A percentile compares a stretch with the other conserved stretches of the same genome.
Conservation (phyloP, 345 rosid genomes). For the Boechera stricta region DNA sequence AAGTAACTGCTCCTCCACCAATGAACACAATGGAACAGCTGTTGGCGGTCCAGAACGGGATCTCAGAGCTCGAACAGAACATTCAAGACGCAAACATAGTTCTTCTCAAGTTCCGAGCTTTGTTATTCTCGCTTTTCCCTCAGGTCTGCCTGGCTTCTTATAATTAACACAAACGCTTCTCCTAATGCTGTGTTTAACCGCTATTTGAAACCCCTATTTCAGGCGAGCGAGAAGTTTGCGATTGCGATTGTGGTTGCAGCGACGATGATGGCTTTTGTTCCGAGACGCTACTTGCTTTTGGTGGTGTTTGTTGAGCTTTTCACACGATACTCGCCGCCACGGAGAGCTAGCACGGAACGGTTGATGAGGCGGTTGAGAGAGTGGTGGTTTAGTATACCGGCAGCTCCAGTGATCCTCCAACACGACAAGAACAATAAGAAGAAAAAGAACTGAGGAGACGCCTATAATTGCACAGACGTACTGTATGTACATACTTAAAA, state of each 20-base stretch:
- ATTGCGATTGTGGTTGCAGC: constrained; percentile 57
- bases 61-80: constrained; percentile 75
- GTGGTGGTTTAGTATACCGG: constrained; percentile 99
- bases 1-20: constrained; percentile 79
- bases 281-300: constrained; percentile 61
- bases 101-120: constrained; percentile 88
- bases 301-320: constrained; percentile 66
- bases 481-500: constrained; percentile 34
- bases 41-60: constrained; percentile 85
- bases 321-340: constrained; percentile 80
- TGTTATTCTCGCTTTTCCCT: constrained; percentile 73
- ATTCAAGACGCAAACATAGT: constrained; percentile 84
- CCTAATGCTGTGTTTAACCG: not conserved
- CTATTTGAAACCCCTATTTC: constrained; percentile 7
- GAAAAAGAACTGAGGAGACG: constrained; percentile 58
- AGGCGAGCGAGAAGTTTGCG: constrained; percentile 89
- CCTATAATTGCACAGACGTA: not conserved
- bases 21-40: constrained; percentile 97
- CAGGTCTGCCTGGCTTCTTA: constrained; percentile 52
- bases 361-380: constrained; percentile 81
- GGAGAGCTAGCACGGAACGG: constrained; percentile 76
- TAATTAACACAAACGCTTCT: not conserved
- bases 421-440: constrained; percentile 75
- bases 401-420: constrained; percentile 82
- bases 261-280: constrained; percentile 55